Evolutionary conservation across 2,329 filamentous ascomycete species (phyloP), one percentile per base, ranked within the genome.

Genomic region (Aspergillus calidoustus): DNA sequence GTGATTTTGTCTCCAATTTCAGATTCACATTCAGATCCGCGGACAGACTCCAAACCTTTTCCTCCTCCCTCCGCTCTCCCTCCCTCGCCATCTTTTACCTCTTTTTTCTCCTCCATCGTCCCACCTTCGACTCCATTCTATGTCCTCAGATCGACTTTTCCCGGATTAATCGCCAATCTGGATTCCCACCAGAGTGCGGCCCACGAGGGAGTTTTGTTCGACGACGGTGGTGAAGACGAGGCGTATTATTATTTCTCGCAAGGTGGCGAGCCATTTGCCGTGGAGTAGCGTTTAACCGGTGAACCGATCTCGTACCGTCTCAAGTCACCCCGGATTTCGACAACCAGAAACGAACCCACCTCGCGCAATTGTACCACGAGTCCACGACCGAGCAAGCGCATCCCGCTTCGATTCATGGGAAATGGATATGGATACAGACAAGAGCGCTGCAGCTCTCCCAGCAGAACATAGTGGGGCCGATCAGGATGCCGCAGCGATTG

Each of bases 401-500:
- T 28, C 25, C 34, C 56, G 47, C 11, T 48, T 31, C 57, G 51
- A 55, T 69, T 68, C 60, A 74, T 74, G 72, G 67, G 54, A 44
- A 63, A 75, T 75, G 72, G 72, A 73, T 47, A 60, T 67, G 55
- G 69, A 68, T 66, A 73, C 76, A 66, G 65, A 66, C 31, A 75
- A 78, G 71, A 74, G 73, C 62, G 71, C 74, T 53, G 71, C 71
- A 60, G 74, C 74, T 61, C 70, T 72, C 60, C 75, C 74, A 52
- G 71, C 71, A 56, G 77, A 77, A 62, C 74, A 71, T 52, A 77
- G 73, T 67, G 75, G 70, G 62, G 70, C 66, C 59, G 78, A 79
- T 64, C 72, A 74, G 57, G 76, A 78, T 57, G 69, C 71, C 59
- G 73, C 71, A 54, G 75, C 76, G 55, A 72, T 73, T 65, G 73